Evolutionary conservation across 441 rosid species (phyloP).

Genomic region (Arabidopsis lyrata): DNA sequence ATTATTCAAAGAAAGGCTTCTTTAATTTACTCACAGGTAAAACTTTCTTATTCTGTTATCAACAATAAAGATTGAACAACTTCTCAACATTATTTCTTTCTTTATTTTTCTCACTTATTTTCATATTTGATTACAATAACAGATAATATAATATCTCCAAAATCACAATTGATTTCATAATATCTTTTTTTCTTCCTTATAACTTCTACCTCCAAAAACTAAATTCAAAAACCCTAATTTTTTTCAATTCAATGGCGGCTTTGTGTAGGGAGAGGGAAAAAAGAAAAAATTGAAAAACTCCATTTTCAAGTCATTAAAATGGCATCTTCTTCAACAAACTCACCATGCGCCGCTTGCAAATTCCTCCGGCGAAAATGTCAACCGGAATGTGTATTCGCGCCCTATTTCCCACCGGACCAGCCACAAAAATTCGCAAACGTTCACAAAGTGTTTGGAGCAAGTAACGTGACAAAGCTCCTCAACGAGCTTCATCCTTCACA

Average conservation of each 20-base stretch:
- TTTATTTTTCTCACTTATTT: constrained; percentile 5
- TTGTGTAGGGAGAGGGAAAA: constrained; percentile 22
- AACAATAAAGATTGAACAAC: constrained; percentile 1
- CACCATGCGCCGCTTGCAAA: constrained; percentile 98
- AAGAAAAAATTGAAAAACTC: not conserved
- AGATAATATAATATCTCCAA: constrained; percentile 16
- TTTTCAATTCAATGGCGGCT: constrained; percentile 13
- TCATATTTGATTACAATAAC: constrained; percentile 8
- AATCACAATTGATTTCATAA: constrained; percentile 19
- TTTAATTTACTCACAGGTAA: constrained; percentile 32
- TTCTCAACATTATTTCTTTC: constrained; percentile 25
- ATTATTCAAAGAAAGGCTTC: constrained; percentile 30
- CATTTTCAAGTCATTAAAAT: constrained; percentile 32
- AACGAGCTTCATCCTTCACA: constrained; percentile 75
- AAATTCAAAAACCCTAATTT: constrained; percentile 20
- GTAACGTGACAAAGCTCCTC: constrained; percentile 84
- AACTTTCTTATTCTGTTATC: constrained; percentile 25
- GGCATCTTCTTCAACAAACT: constrained; percentile 81
- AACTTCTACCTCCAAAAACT: not conserved
- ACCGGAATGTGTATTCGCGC: constrained; percentile 92
- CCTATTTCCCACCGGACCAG: constrained; percentile 94
- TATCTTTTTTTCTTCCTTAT: constrained; percentile 15
- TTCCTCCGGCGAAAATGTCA: constrained; percentile 85
- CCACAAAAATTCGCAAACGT: constrained; percentile 85
- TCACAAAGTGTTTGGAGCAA: constrained; percentile 89